phyloP scores from a whole-genome alignment of 169 alveolate genomes.

The Theileria equi region DNA sequence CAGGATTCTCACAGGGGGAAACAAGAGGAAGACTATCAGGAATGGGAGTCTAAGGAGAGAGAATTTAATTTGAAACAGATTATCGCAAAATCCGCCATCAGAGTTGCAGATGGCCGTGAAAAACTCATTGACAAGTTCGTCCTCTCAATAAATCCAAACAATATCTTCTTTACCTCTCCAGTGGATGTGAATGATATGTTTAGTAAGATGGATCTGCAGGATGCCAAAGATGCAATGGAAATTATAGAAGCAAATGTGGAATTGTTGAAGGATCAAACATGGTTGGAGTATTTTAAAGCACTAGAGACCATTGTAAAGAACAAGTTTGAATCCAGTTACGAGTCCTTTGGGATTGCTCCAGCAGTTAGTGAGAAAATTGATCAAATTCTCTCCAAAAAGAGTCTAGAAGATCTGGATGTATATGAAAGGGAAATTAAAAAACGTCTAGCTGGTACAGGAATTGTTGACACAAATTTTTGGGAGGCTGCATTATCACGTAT shows the following conservation, averaged over 20 bases:
- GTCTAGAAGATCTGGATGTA: conserved; percentile 54
- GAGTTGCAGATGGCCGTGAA: conserved; percentile 49
- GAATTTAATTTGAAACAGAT: conserved; percentile 67
- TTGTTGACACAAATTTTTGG: conserved; percentile 79
- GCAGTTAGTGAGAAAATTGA: conserved; percentile 48
- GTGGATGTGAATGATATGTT: conserved; percentile 7
- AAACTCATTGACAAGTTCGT: conserved; percentile 37
- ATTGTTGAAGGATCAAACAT: conserved; percentile 3
- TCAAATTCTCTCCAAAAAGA: conserved; percentile 33
- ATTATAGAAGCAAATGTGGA: conserved; percentile 29
- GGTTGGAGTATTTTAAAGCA: neutral
- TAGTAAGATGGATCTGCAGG: neutral
- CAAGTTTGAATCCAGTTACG: neutral
- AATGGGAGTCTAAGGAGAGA: conserved; percentile 52
- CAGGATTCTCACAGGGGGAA: conserved; percentile 49
- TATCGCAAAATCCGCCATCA: conserved; percentile 43
- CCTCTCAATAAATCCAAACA: neutral
- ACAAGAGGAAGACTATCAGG: conserved; percentile 67
- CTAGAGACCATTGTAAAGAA: conserved; percentile 18
- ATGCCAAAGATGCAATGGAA: conserved; percentile 20
- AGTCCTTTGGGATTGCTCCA: conserved; percentile 18
- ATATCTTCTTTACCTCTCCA: neutral
- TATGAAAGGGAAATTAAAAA: conserved; percentile 73
- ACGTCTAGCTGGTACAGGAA: conserved; percentile 50
- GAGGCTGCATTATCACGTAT: conserved; percentile 68